Base-by-base conservation (phyloP, 306 rosid species). In the Cicer chorassanicum region DNA sequence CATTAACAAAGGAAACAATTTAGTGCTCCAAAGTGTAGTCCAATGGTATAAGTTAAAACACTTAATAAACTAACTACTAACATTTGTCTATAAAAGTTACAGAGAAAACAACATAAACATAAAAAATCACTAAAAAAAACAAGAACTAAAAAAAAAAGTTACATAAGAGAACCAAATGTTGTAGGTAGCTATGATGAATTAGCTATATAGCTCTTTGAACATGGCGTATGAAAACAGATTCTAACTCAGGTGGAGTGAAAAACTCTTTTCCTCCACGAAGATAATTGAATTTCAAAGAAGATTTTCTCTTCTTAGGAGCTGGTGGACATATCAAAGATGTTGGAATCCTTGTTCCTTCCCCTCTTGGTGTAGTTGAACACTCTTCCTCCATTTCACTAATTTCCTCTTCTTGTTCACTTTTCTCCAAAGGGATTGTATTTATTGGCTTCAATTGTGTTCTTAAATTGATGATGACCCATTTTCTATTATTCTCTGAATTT, bases 241-340 rank as follows among this genome's bases (percentile, higher is more conserved):
- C 98, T 66, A 91, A 86, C 44, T 91, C 98, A 0, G 97, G 96
- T 59, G 98, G 96, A 49, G 82, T 84, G 86, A 89, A 86, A 86
- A 93, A 91, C 78, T 89, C 92, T 41, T 79, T 72, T 5, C 78
- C 76, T 60, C 77, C 81, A 54, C 79, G 65, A 3, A 72, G 83
- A 60, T 78, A 88, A 73, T 86, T 89, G 72, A 85, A 89, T 79
- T 91, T 91, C 24, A 81, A 14, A 16, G 97, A 76, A 49, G 93
- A 43, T 64, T 89, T 93, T 54, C 72, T 70, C 80, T 93, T 93
- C 78, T 77, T 91, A 7, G 98, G 97, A 36, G 97, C 85, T 5
- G 94, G 94, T n/a, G 98, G 98, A 36, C 98, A 93, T 11, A 72
- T 82, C 72, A 88, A 65, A 64, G 65, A 18, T 49, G 82, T 11